These are phyloP conservation scores for Epichloe typhina DNA, from an alignment of 2,329 filamentous ascomycete species.

Conservation along the genomic window DNA sequence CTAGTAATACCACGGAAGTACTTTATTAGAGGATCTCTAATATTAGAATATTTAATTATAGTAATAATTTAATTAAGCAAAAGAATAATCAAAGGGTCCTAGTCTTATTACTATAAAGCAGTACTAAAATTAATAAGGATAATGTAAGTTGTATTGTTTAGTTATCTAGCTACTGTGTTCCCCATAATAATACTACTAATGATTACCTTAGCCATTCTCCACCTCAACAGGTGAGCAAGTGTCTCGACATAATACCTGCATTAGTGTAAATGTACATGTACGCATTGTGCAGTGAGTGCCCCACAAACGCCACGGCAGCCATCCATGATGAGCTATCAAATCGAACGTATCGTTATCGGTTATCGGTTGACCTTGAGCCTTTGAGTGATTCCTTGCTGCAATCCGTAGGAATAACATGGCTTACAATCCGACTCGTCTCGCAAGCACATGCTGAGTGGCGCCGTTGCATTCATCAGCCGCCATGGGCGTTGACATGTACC, in stretches of 20 bases:
- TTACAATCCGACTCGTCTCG: not conserved
- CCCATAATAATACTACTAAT: no score
- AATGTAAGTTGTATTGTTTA: no score
- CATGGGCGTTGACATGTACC: not conserved
- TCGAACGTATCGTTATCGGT: not conserved
- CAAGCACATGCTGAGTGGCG: not conserved
- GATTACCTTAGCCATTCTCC: no score
- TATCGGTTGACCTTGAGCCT: not conserved
- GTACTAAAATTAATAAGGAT: no score
- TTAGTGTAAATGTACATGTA: not conserved
- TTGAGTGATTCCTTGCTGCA: not conserved
- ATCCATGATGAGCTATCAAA: not conserved
- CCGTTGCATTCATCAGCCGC: not conserved
- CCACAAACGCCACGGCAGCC: not conserved
- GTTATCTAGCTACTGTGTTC: no score
- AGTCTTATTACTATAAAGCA: no score
- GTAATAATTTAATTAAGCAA: no score
- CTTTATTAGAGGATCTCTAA: no score
- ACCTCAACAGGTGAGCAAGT: not conserved
- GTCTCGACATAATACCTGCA: constrained; percentile 7
- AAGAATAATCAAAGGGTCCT: no score
- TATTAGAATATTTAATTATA: no score
- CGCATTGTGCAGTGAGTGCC: not conserved
- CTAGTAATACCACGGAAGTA: no score
- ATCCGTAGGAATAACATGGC: no score